Percentiles rank a stretch among this genome's conserved stretches.
phyloP scores from a whole-genome alignment of 306 rosid species.

The Ormosia semicastrata region DNA sequence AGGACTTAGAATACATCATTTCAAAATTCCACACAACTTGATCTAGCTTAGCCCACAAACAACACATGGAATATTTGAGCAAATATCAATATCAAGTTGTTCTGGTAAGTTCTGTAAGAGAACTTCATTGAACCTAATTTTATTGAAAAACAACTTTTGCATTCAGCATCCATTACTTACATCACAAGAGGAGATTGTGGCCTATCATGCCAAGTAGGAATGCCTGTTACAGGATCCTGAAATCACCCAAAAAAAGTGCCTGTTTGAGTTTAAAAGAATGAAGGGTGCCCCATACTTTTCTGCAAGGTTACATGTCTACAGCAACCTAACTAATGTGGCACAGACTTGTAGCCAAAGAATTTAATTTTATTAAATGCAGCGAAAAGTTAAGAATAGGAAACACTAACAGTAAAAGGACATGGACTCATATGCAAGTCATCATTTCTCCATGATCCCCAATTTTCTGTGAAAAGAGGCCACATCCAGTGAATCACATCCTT shows the following conservation, averaged over 20 bases:
- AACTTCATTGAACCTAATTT: background rate
- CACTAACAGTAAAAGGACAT: constrained; percentile 74
- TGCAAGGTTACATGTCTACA: background rate
- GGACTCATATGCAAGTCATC: constrained; percentile 62
- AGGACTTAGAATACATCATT: constrained; percentile 14
- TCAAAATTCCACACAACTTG: background rate
- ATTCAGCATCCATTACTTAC: constrained; percentile 43
- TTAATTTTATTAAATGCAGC: constrained; percentile 1
- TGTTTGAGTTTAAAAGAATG: constrained; percentile 3
- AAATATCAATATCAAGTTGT: constrained; percentile 3
- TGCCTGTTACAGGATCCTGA: constrained; percentile 81
- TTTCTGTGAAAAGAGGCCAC: constrained; percentile 88
- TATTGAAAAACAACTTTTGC: background rate
- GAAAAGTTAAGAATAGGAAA: background rate
- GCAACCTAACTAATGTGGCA: constrained; percentile 9
- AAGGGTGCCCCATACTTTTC: background rate
- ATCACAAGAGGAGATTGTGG: constrained; percentile 63
- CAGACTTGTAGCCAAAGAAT: constrained; percentile 1
- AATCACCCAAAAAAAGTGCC: constrained; percentile 28
- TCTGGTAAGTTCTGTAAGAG: background rate
- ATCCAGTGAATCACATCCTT: constrained; percentile 85
- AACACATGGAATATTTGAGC: background rate
- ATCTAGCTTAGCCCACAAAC: background rate
- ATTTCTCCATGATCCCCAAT: constrained; percentile 84
- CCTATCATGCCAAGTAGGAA: constrained; percentile 74